These are phyloP conservation scores for Monosporascus ibericus DNA, from an alignment of 2,329 filamentous ascomycete genomes.

Conservation along the genomic window DNA sequence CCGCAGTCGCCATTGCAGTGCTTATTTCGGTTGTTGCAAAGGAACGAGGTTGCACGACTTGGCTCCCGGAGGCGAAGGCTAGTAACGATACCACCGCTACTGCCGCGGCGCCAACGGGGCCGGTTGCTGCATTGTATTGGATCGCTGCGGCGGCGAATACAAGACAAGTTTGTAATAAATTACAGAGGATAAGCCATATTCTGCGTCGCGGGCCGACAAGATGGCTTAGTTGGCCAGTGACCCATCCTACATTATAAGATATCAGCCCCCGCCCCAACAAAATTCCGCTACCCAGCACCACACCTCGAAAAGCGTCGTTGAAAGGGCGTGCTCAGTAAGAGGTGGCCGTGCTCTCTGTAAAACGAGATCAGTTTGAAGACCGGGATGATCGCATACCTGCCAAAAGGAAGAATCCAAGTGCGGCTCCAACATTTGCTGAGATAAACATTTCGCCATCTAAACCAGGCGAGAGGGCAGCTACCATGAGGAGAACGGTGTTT, in stretches of 20 bases:
- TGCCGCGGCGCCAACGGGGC: constrained; percentile 29
- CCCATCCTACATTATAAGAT: constrained; percentile 29
- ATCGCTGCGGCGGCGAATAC: constrained; percentile 48
- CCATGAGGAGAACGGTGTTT: constrained; percentile 54
- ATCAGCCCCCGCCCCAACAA: neutral
- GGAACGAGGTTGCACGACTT: constrained; percentile 51
- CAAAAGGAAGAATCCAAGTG: constrained; percentile 49
- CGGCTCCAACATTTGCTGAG: constrained; percentile 47
- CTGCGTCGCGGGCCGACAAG: constrained; percentile 43
- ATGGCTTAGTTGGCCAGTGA: constrained; percentile 52
- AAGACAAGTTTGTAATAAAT: constrained; percentile 46
- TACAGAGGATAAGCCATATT: constrained; percentile 48
- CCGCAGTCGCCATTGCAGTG: constrained; percentile 59
- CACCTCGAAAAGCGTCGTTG: neutral
- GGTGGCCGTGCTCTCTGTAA: neutral
- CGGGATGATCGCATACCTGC: constrained; percentile 19
- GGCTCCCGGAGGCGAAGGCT: constrained; percentile 50
- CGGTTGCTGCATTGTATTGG: constrained; percentile 35
- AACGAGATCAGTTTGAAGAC: neutral
- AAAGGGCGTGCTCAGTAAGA: no score
- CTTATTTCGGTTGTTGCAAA: constrained; percentile 55
- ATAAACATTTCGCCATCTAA: constrained; percentile 43
- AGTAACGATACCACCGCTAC: constrained; percentile 43
- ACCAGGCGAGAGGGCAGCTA: constrained; percentile 44
- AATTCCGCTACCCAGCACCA: neutral